A percentile compares a stretch with the other conserved stretches of the same genome.
These are phyloP conservation scores for Capsella rubella DNA, from an alignment of 441 rosid genomes.

Conservation along the genomic window DNA sequence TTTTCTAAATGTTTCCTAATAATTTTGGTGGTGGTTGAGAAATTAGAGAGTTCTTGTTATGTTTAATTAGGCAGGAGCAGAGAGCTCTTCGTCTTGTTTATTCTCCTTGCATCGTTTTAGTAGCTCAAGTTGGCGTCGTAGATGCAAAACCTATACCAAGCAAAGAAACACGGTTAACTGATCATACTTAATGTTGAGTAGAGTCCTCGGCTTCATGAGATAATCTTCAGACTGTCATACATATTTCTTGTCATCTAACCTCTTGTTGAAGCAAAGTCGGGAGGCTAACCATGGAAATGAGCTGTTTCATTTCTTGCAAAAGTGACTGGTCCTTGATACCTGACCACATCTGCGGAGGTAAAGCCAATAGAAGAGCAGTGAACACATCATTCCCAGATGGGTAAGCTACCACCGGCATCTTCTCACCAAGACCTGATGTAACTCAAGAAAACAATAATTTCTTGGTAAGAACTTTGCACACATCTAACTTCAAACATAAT, in stretches of 20 bases:
- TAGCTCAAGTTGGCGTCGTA: conserved; percentile 64
- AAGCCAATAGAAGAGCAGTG: conserved; percentile 79
- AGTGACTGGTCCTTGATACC: conserved; percentile 73
- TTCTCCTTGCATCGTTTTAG: conserved; percentile 76
- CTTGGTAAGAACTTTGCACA: conserved; percentile 2
- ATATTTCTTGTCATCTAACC: conserved; percentile 44
- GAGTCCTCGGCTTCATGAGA: conserved; percentile 10
- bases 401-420: conserved; percentile 52
- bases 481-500: background rate
- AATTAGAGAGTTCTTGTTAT: conserved; percentile 11
- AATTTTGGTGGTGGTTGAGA: conserved; percentile 12
- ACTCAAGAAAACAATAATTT: background rate
- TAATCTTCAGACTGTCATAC: background rate
- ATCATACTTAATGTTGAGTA: background rate
- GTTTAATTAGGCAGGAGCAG: conserved; percentile 48
- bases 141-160: conserved; percentile 69
- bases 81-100: conserved; percentile 67
- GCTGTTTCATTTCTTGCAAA: conserved; percentile 54
- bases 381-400: conserved; percentile 76
- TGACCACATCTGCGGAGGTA: conserved; percentile 83
- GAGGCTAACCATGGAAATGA: conserved; percentile 60
- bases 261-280: conserved; percentile 85
- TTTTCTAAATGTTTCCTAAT: background rate
- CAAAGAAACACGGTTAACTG: conserved; percentile 1
- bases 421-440: conserved; percentile 56